A percentile compares a stretch with the other conserved stretches of the same genome.
These are phyloP conservation scores for Orobanche coerulescens DNA, from an alignment of 257 asterid species.

Conservation along the genomic window DNA sequence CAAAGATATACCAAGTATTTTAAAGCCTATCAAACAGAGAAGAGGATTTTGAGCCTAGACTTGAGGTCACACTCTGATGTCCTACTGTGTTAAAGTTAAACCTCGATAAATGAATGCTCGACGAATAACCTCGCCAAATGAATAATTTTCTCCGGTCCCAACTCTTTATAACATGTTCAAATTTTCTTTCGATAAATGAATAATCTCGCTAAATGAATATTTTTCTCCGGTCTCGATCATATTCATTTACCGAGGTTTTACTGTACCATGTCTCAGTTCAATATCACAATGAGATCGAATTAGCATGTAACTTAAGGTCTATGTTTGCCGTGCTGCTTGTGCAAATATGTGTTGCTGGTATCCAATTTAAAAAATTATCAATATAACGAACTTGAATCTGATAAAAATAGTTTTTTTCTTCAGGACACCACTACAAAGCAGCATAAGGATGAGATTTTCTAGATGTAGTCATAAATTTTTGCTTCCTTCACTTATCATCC, in stretches of 20 bases:
- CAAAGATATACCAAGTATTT: not conserved
- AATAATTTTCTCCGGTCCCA: too few relatives aligned
- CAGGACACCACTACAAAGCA: not conserved
- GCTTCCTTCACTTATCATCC: not conserved
- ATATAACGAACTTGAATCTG: not conserved
- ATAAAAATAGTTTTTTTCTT: not conserved
- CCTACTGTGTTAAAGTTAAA: not conserved
- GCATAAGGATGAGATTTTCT: not conserved
- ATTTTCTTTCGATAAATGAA: too few relatives aligned
- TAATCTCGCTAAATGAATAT: too few relatives aligned
- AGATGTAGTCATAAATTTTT: not conserved
- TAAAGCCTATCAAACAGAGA: not conserved
- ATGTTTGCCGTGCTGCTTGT: too few relatives aligned
- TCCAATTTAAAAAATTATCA: not conserved
- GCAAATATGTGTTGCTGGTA: not conserved
- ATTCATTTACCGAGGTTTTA: too few relatives aligned
- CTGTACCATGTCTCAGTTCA: constrained; percentile 15
- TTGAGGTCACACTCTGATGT: not conserved
- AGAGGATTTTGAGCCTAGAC: not conserved
- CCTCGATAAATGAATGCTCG: too few relatives aligned
- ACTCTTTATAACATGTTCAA: too few relatives aligned
- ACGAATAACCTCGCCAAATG: too few relatives aligned
- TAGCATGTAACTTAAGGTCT: not conserved
- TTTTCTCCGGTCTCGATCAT: too few relatives aligned
- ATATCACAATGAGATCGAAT: not conserved